Conservation (phyloP, 176 grass and related monocot genomes). For the Zizania latifolia region DNA sequence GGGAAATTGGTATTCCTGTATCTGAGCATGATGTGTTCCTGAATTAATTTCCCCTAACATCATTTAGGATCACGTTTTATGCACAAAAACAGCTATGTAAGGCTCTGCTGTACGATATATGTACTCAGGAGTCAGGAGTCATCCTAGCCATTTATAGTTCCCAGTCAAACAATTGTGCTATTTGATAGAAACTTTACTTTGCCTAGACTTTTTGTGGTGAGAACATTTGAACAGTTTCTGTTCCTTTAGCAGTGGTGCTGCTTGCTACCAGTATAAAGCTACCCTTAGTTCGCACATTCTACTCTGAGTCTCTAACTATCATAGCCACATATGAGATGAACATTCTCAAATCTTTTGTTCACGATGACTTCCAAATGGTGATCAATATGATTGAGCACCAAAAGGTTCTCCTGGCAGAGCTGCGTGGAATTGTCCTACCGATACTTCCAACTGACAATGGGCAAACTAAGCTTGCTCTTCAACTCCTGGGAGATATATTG, state of each 20-base stretch:
- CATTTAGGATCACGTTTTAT: not conserved
- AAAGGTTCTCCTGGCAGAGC: not conserved
- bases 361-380: not conserved
- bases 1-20: not conserved
- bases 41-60: not conserved
- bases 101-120: not conserved
- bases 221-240: not conserved
- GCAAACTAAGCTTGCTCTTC: not conserved
- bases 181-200: not conserved
- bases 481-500: not conserved
- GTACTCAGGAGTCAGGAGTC: not conserved
- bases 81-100: not conserved
- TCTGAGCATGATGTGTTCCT: not conserved
- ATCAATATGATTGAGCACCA: constrained; percentile 5
- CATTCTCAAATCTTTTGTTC: constrained; percentile 1
- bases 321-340: not conserved
- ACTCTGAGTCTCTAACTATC: not conserved
- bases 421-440: not conserved
- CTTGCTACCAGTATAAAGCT: not conserved
- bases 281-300: not conserved
- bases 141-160: not conserved
- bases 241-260: not conserved
- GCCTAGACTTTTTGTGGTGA: not conserved
- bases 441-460: not conserved
- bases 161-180: not conserved